Percentiles rank a stretch among this genome's conserved stretches.
Conservation (phyloP, 2,329 filamentous ascomycete species). For the Aspergillus sclerotialis region DNA sequence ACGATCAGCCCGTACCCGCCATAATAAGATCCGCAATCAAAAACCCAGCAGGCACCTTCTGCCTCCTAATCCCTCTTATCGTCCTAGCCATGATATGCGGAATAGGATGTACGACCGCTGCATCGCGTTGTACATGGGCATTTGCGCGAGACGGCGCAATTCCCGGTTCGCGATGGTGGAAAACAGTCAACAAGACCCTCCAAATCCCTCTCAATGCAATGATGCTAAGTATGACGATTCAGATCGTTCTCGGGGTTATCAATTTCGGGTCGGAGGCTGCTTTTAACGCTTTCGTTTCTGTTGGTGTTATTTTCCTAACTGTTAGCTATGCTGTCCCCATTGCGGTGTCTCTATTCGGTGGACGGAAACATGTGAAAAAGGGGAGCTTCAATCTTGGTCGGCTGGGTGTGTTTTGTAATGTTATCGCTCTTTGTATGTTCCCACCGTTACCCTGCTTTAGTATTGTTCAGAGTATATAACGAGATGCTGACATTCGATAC, state of each 20-base stretch:
- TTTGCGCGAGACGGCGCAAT: constrained; percentile 68
- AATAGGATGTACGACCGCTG: constrained; percentile 63
- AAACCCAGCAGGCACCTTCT: constrained; percentile 63
- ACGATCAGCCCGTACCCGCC: constrained; percentile 65
- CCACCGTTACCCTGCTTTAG: neutral
- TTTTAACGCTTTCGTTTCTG: constrained; percentile 73
- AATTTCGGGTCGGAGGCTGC: constrained; percentile 73
- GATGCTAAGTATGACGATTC: constrained; percentile 58
- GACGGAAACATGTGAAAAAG: constrained; percentile 50
- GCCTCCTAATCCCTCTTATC: constrained; percentile 58
- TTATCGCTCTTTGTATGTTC: constrained; percentile 56
- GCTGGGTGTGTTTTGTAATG: constrained; percentile 56
- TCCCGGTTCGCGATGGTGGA: constrained; percentile 60
- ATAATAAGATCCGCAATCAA: constrained; percentile 69
- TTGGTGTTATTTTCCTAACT: constrained; percentile 71
- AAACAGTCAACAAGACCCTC: constrained; percentile 54
- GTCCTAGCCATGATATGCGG: constrained; percentile 69
- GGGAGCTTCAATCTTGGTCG: constrained; percentile 48
- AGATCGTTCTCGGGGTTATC: constrained; percentile 65
- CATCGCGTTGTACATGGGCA: constrained; percentile 64
- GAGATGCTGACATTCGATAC: neutral
- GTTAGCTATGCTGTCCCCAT: constrained; percentile 63
- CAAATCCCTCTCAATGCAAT: constrained; percentile 65
- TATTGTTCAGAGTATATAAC: neutral
- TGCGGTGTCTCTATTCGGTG: constrained; percentile 52